phyloP scores from a whole-genome alignment of 2,329 filamentous ascomycete species.

The Xylogone sp. region DNA sequence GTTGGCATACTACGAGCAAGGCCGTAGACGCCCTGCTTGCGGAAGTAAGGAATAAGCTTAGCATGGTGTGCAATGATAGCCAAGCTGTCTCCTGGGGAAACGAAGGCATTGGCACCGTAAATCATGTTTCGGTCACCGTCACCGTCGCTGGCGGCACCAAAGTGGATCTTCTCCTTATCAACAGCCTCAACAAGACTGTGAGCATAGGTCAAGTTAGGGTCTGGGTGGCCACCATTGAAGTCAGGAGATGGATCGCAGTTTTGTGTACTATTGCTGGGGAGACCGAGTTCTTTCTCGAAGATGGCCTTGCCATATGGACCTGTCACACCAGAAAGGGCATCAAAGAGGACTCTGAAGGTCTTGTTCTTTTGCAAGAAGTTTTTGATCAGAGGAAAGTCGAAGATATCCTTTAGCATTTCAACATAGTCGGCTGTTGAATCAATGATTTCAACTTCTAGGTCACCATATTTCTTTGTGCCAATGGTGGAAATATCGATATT shows the following conservation, averaged over 20 bases:
- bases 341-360: constrained; percentile 96
- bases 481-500: constrained; percentile 81
- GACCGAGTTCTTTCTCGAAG: constrained; percentile 88
- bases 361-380: constrained; percentile 82
- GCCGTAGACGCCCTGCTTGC: constrained; percentile 93
- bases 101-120: constrained; percentile 93
- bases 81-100: constrained; percentile 93
- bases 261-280: constrained; percentile 73
- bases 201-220: constrained; percentile 96
- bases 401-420: constrained; percentile 95
- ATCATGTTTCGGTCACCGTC: constrained; percentile 99
- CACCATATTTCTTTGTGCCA: constrained; percentile 79
- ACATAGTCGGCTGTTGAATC: constrained; percentile 92
- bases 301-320: constrained; percentile 93
- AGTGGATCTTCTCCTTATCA: constrained; percentile 87
- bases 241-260: constrained; percentile 91
- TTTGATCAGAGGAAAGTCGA: constrained; percentile 95
- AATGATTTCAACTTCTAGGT: constrained; percentile 90
- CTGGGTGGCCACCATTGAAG: constrained; percentile 95
- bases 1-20: constrained; percentile 98
- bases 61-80: constrained; percentile 98
- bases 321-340: constrained; percentile 90
- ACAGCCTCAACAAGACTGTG: constrained; percentile 92
- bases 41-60: constrained; percentile 95
- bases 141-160: constrained; percentile 93